phyloP scores from a whole-genome alignment of 2,329 filamentous ascomycete genomes.

The Alternaria sp. region DNA sequence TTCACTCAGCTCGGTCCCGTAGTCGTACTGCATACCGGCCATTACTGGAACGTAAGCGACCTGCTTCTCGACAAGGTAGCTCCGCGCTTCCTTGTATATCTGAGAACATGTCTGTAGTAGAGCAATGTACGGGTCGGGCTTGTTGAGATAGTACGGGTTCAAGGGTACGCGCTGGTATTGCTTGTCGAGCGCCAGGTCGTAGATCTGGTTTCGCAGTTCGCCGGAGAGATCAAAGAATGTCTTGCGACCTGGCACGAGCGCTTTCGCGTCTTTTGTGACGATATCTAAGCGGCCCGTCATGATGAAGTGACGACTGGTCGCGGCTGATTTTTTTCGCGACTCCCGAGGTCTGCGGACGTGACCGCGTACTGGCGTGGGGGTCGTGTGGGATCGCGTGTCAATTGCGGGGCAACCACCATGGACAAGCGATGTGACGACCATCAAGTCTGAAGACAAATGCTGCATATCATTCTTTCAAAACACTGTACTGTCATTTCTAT shows the following conservation, averaged over 20 bases:
- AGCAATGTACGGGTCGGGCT: not conserved
- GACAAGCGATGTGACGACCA: not conserved
- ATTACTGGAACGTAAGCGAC: constrained; percentile 3
- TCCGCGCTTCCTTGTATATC: constrained; percentile 1
- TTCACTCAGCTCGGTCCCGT: not conserved
- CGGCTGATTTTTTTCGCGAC: not conserved
- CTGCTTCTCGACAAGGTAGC: constrained; percentile 1
- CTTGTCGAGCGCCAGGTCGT: not conserved
- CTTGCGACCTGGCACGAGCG: not conserved
- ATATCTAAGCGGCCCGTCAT: not conserved
- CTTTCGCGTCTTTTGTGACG: not conserved
- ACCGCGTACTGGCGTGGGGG: not conserved
- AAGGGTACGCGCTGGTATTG: constrained; percentile 1
- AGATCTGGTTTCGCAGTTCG: constrained; percentile 6
- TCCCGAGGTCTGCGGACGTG: not conserved
- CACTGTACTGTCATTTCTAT: not conserved
- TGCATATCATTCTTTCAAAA: not conserved
- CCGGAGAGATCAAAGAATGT: constrained; percentile 6
- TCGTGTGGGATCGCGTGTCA: not conserved
- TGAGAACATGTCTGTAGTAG: not conserved
- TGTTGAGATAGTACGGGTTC: not conserved
- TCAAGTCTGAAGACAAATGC: not conserved
- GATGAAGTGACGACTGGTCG: not conserved
- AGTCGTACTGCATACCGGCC: not conserved
- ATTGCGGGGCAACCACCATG: not conserved